Base-by-base conservation (phyloP, 2,329 filamentous ascomycete species). In the Knufia petricola region DNA sequence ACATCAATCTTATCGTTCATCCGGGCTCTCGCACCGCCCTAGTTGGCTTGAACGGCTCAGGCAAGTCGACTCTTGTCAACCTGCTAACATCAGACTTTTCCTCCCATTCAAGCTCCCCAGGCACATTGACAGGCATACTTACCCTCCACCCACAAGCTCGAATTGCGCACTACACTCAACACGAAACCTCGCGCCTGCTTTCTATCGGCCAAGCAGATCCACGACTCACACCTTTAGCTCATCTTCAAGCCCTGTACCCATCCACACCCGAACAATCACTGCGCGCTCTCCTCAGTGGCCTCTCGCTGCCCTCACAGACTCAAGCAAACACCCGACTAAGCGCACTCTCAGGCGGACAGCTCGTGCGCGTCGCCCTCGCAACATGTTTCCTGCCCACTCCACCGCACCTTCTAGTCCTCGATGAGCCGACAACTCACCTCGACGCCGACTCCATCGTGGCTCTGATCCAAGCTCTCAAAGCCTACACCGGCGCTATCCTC, bases 371-470 rank as follows among this genome's bases (percentile, higher is more conserved):
- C 2, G 80, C 82, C 52, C 69, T 90, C 43, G 84, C 84, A 1
- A 74, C 78, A 41, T 66, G 88, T n/a, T 67, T 90, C 30, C 82
- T 81, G 74, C 69, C 69, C 34, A 54, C 28, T 2, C 71, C 76
- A 2, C 85, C 85, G 17, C 85, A 89, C 55, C 75, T 85, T 49
- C 72, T 90, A 2, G 74, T 90, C 4, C 74, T 90, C 6, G 86
- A 90, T 61, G 87, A 87, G 63, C 82, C 87, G 20, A 92, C 86
- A 4, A 90, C 87, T 1, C 87, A 94, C 69, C 72, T 94, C 34
- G 87, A 94, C 62, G 85, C 84, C 53, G 79, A 92, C 65, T 90
- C 84, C 0, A 85, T 90, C 20, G 76, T 78, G 6, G 85, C 84
- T 1, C 66, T 94, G 48, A 74, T 83, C 1, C 72, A 77, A 20